Percentiles rank a stretch among this genome's conserved stretches.
phyloP scores from a whole-genome alignment of 1,284 basidiomycete species.

The Ceratobasidium papillatum region DNA sequence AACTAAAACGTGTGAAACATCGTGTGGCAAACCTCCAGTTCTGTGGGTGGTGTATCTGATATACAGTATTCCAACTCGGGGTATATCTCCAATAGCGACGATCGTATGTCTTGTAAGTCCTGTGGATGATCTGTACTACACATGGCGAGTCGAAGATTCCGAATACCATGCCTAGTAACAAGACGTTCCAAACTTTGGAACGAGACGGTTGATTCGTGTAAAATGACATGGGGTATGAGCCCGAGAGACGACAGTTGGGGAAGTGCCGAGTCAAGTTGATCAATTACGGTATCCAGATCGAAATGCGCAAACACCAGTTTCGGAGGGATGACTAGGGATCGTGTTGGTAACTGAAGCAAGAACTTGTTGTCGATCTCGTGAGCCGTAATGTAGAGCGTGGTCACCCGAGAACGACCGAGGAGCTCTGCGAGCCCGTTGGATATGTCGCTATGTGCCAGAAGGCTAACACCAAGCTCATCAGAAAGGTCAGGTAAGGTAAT shows the following conservation, averaged over 20 bases:
- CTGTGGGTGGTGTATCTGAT: too few species aligned
- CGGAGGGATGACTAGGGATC: too few species aligned
- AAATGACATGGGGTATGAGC: not conserved
- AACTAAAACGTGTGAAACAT: too few species aligned
- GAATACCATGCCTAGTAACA: not conserved
- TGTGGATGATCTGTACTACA: not conserved
- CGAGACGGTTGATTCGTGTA: not conserved
- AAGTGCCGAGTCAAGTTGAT: too few species aligned
- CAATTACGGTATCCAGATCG: too few species aligned
- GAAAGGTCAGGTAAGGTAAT: not conserved
- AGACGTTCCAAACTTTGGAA: not conserved
- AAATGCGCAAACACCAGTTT: too few species aligned
- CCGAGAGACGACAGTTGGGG: not conserved
- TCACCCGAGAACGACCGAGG: not conserved
- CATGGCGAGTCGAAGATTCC: not conserved
- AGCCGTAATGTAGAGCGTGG: not conserved
- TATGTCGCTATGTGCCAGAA: not conserved
- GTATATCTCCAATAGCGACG: not conserved
- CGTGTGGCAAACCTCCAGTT: too few species aligned
- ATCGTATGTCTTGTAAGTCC: not conserved
- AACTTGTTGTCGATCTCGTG: too few species aligned
- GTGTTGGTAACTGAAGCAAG: too few species aligned
- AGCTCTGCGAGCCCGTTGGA: not conserved
- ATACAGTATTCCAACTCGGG: too few species aligned
- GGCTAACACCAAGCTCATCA: not conserved